Base-by-base conservation (phyloP, 768 basidiomycete genomes). In the Tulasnella sp. region DNA sequence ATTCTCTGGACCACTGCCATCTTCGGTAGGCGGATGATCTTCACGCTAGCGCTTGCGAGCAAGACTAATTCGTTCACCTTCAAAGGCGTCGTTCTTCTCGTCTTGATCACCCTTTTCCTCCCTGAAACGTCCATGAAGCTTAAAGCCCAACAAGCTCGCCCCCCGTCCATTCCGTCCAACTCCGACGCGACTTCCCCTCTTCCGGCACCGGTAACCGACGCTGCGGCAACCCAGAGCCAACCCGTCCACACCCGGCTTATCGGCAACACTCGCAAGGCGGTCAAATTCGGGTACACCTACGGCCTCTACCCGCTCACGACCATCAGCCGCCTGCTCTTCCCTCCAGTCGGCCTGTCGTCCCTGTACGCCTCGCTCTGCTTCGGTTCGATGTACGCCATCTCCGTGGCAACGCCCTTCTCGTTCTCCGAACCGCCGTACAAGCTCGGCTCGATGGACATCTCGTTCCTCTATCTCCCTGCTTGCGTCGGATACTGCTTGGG, bases 331-430 rank as follows among this genome's bases (percentile, higher is more conserved):
- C 48, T 84, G 84, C 46, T 80, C 82, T 40, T 84, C 84, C 42
- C 82, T 82, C 48, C 84, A 83, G 40, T 83, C 83, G 16, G 82
- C 80, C 12, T 77, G 80, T 28, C 83, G 84, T 28, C 86, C 84
- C 18, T 80, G 81, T 54, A 80, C 83, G 31, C 85, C 85, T 20
- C 85, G 28, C 24, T 80, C 79, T 82, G 81, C 80, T 82, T 82
- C 76, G 79, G 60, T 16, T 82, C 78, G 16, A 31, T 80, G 8
- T 82, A 80, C 80, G 81, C 79, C 42, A 64, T 80, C 31, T 64
- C 74, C 75, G 76, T 76, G 34, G 50, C 79, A 20, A 72, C 74
- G 22, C 79, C 81, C 9, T 82, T 76, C 64, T 44, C 54, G n/a
- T 82, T 76, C 81, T 48, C 54, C 46, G 64, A 75, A 44, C 44